Conservation (phyloP, 2,329 filamentous ascomycete genomes). For the Xylariomycetidae sp. region DNA sequence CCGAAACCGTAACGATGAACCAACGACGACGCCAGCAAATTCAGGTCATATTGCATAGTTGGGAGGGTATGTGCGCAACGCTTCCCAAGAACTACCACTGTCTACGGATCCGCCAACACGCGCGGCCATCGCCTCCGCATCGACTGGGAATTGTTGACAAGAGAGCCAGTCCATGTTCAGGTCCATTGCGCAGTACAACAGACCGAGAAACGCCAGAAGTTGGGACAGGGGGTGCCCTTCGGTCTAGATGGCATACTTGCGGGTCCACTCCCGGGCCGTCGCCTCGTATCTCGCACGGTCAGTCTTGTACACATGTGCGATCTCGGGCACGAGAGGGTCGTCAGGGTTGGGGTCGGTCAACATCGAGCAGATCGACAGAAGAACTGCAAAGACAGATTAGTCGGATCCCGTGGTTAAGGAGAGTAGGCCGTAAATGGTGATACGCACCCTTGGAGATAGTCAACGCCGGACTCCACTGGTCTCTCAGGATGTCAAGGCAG, state of each 20-base stretch:
- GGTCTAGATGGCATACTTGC: slow-evolving; percentile 92
- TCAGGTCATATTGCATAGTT: slow-evolving; percentile 19
- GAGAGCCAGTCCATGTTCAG: too few relatives aligned
- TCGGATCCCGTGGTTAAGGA: slow-evolving; percentile 5
- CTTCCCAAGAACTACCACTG: slow-evolving; percentile 15
- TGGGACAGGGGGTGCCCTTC: too few relatives aligned
- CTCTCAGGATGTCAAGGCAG: slow-evolving; percentile 94
- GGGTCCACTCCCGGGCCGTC: slow-evolving; percentile 95
- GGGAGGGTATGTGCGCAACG: slow-evolving; percentile 14
- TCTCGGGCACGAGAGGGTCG: slow-evolving; percentile 96
- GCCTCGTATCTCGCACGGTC: slow-evolving; percentile 94
- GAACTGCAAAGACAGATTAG: slow-evolving; percentile 59
- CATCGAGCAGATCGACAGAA: slow-evolving; percentile 99
- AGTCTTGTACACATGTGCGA: slow-evolving; percentile 99
- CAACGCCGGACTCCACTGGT: slow-evolving; percentile 98
- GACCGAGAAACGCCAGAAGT: too few relatives aligned
- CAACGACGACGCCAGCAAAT: slow-evolving; percentile 19
- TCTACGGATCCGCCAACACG: slow-evolving; percentile 8
- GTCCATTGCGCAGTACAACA: too few relatives aligned
- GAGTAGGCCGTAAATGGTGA: background rate
- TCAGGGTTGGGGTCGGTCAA: slow-evolving; percentile 98
- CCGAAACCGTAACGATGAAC: slow-evolving; percentile 20
- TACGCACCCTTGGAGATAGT: slow-evolving; percentile 92
- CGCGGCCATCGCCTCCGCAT: too few relatives aligned
- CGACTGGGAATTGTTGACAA: too few relatives aligned